Evolutionary conservation across 2,329 filamentous ascomycete species (phyloP).

Genomic region (Basipetospora sp.): DNA sequence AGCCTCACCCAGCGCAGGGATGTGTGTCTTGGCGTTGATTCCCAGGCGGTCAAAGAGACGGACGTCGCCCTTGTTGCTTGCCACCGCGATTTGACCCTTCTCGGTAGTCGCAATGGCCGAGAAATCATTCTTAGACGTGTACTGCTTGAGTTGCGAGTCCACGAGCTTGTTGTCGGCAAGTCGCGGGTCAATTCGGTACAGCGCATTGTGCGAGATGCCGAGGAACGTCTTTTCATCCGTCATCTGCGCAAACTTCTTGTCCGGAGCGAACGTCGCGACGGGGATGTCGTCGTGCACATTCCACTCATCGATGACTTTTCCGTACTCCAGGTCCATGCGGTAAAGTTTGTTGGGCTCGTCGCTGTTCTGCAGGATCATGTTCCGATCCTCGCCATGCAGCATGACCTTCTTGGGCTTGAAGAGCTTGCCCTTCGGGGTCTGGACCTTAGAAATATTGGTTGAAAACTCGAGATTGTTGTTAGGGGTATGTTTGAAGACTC

Average conservation of each 20-base stretch:
- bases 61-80: conserved; percentile 94
- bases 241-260: conserved; percentile 98
- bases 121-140: conserved; percentile 93
- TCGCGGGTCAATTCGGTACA: conserved; percentile 88
- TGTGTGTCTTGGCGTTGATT: conserved; percentile 93
- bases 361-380: conserved; percentile 76
- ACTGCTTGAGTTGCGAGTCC: conserved; percentile 85
- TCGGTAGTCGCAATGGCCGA: conserved; percentile 87
- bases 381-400: conserved; percentile 79
- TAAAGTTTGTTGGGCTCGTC: conserved; percentile 80
- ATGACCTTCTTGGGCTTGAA: conserved; percentile 96
- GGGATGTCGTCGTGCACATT: conserved; percentile 94
- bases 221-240: conserved; percentile 89
- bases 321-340: conserved; percentile 94
- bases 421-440: conserved; percentile 69
- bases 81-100: conserved; percentile 91
- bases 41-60: conserved; percentile 91
- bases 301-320: conserved; percentile 97
- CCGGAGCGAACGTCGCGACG: conserved; percentile 79
- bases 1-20: conserved; percentile 84
- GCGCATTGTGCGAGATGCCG: conserved; percentile 78
- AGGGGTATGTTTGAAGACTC: conserved; percentile 90
- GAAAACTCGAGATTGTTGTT: conserved; percentile 91
- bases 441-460: conserved; percentile 91
- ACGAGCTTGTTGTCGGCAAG: conserved; percentile 83